Conservation (phyloP, 768 basidiomycete genomes). For the Cystobasidium ongulense region DNA sequence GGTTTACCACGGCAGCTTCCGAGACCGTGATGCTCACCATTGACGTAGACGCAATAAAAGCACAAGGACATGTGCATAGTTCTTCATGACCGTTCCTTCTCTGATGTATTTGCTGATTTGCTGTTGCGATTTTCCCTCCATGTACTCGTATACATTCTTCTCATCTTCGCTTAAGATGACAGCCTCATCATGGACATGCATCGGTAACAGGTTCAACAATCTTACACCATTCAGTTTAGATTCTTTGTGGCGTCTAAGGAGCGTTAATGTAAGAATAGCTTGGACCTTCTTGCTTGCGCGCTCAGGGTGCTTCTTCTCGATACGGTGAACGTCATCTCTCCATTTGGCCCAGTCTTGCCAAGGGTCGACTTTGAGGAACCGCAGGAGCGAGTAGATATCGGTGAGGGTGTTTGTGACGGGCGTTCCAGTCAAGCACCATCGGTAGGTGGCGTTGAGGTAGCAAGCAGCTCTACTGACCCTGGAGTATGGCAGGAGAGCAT, state of each 20-base stretch:
- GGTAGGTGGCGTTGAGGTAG: slow-evolving; percentile 52
- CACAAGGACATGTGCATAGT: not conserved
- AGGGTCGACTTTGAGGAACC: slow-evolving; percentile 15
- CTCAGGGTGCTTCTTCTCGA: slow-evolving; percentile 1
- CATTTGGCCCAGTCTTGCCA: not conserved
- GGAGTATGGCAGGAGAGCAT: too few species aligned
- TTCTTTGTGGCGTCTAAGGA: slow-evolving; percentile 2
- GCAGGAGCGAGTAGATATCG: slow-evolving; percentile 16
- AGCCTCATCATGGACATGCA: not conserved
- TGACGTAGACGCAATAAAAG: not conserved
- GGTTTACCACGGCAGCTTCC: too few species aligned
- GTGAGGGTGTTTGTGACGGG: slow-evolving; percentile 55
- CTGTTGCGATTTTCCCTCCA: not conserved
- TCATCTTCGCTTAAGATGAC: not conserved
- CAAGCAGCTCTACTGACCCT: slow-evolving; percentile 55
- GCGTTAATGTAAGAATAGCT: not conserved
- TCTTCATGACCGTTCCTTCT: slow-evolving; percentile 1
- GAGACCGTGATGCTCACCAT: too few species aligned
- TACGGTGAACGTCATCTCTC: not conserved
- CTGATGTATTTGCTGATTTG: not conserved
- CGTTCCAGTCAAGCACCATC: slow-evolving; percentile 59
- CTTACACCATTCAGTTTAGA: slow-evolving; percentile 1
- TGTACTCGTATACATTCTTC: not conserved
- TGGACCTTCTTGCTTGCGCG: not conserved
- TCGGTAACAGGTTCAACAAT: not conserved